Conservation (phyloP, 2,329 filamentous ascomycete genomes). For the Bipolaris victoriae region DNA sequence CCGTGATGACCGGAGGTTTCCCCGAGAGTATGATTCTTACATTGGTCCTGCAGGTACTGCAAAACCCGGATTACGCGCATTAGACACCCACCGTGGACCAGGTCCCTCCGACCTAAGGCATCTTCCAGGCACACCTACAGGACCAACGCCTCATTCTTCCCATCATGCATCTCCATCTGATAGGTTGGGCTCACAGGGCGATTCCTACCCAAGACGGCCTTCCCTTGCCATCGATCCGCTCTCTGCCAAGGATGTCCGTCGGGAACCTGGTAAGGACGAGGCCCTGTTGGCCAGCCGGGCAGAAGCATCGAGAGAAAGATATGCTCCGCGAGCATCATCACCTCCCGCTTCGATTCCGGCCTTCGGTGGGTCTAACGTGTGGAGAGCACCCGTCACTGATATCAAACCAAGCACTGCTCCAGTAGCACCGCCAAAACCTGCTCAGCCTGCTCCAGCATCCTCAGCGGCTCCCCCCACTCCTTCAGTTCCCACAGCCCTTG, state of each 20-base stretch:
- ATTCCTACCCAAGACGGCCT: conserved; percentile 46
- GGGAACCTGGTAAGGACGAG: conserved; percentile 53
- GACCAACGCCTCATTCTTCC: conserved; percentile 40
- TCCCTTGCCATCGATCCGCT: conserved; percentile 45
- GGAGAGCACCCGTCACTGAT: conserved; percentile 50
- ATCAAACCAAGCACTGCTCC: conserved; percentile 34
- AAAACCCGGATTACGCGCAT: conserved; percentile 37
- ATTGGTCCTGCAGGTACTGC: conserved; percentile 42
- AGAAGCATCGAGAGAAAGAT: conserved; percentile 55
- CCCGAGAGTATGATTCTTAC: conserved; percentile 55
- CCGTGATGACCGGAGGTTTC: conserved; percentile 52
- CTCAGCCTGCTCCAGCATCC: conserved; percentile 32
- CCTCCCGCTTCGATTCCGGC: conserved; percentile 63
- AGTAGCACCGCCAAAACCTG: conserved; percentile 38
- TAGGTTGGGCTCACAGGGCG: conserved; percentile 37
- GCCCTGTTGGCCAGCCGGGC: conserved; percentile 54
- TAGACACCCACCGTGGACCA: conserved; percentile 42
- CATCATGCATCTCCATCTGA: conserved; percentile 44
- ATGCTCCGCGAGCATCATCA: conserved; percentile 56
- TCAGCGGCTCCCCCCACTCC: conserved; percentile 24
- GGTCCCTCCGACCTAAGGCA: conserved; percentile 40
- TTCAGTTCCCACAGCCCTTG: conserved; percentile 23
- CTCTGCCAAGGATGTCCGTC: conserved; percentile 41
- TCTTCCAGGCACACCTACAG: conserved; percentile 42
- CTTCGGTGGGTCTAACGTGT: conserved; percentile 58